Evolutionary conservation across 192 early-diverging fungal genomes (phyloP), one percentile per base, ranked within the genome.

Genomic region (Gryganskiella cystojenkinii): DNA sequence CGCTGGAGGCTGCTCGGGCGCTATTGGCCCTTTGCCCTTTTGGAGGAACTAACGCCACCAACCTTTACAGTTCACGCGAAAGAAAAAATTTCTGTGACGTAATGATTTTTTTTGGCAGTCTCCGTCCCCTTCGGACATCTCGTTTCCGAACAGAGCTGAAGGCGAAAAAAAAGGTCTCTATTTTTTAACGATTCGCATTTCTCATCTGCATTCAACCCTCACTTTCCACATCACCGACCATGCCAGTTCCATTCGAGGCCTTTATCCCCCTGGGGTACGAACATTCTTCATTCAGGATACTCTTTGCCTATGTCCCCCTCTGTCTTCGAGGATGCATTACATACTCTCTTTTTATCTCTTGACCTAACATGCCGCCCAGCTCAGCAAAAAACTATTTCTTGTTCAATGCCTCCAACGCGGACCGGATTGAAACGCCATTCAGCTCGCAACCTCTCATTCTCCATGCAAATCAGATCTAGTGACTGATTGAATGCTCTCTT

Each of bases 171-270:
- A n/a, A n/a, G n/a, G n/a, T n/a, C n/a, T n/a, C n/a, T n/a, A n/a
- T n/a, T n/a, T n/a, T n/a, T n/a, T n/a, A n/a, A n/a, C n/a, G n/a
- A n/a, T 46, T 40, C 47, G 33, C 34, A 55, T 70, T 28, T 33
- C 37, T 43, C 51, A 31, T 49, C 45, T 45, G 37, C 54, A 45
- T 59, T 47, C 53, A 54, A 49, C 54, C 64, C 75, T 28, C 27
- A 49, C 40, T 27, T 49, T 19, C n/a, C 58, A 24, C 51, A 43
- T 51, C 43, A 30, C 19, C 56, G n/a, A 75, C 44, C 50, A 91
- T 91, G 92, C 92, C 92, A 70, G 83, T 94, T 79, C 92, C 91
- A 56, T 92, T 91, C 62, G 92, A 94, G 84, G 87, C 88, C 22
- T 64, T 94, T 64, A 83, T 94, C 79, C 92, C 92, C 34, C 90